phyloP scores from a whole-genome alignment of 2,329 filamentous ascomycete genomes.

The Myrmaecium sp. region DNA sequence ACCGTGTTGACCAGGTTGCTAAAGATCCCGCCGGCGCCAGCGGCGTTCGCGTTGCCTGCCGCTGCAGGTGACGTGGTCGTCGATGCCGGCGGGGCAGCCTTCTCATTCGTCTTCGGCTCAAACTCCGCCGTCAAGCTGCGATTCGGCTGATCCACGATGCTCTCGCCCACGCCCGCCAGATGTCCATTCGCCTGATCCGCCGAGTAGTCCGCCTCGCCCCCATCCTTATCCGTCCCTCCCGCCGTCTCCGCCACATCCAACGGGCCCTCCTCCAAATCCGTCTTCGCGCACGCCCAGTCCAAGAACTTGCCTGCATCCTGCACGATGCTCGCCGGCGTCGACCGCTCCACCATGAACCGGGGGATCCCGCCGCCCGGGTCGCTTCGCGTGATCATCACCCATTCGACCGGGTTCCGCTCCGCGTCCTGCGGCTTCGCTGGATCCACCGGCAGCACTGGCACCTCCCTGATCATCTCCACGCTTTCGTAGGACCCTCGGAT shows the following conservation, averaged over 20 bases:
- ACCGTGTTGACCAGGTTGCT: slow-evolving; percentile 1
- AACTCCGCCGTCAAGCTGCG: too few species aligned
- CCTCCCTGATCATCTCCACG: slow-evolving; percentile 76
- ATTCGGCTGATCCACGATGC: slow-evolving; percentile 16
- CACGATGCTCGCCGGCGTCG: slow-evolving; percentile 66
- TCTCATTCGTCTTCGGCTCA: slow-evolving; percentile 4
- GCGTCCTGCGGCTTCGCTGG: slow-evolving; percentile 20
- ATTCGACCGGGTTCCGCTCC: slow-evolving; percentile 56
- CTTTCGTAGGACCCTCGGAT: slow-evolving; percentile 81
- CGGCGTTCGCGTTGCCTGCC: background rate
- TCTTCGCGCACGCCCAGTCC: slow-evolving; percentile 53
- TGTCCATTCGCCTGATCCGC: slow-evolving; percentile 17
- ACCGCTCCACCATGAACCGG: slow-evolving; percentile 78
- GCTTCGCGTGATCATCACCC: slow-evolving; percentile 83
- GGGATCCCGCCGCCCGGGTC: slow-evolving; percentile 81
- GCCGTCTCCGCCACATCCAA: slow-evolving; percentile 21
- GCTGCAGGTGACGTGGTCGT: slow-evolving; percentile 4
- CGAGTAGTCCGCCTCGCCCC: slow-evolving; percentile 7
- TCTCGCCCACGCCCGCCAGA: slow-evolving; percentile 19
- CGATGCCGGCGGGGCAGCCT: slow-evolving; percentile 6
- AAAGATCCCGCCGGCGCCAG: background rate
- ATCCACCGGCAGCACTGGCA: slow-evolving; percentile 35
- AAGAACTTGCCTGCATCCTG: slow-evolving; percentile 67
- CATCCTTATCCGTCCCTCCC: slow-evolving; percentile 7
- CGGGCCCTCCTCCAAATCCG: slow-evolving; percentile 26